Conservation (phyloP, 208 protist species). For the Trypanosoma congolense region DNA sequence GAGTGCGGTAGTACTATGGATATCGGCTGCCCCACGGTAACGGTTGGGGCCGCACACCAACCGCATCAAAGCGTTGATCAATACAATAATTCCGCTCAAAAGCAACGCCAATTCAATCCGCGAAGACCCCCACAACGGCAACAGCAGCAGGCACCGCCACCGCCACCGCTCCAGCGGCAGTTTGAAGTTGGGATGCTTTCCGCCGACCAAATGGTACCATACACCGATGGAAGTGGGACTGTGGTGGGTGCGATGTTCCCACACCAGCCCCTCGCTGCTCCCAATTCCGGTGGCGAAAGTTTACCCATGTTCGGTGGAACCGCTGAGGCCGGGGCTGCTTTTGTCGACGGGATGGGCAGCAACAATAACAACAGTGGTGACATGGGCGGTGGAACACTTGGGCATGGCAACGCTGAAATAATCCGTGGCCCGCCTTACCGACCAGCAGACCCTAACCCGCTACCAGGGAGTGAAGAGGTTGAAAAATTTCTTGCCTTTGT, state of each 20-base stretch:
- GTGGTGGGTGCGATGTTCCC: neutral
- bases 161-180: neutral
- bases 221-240: neutral
- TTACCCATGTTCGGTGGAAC: neutral
- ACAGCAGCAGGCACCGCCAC: slow-evolving; percentile 10
- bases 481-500: slow-evolving; percentile 66
- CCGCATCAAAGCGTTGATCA: slow-evolving; percentile 6
- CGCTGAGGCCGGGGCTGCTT: neutral
- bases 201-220: slow-evolving; percentile 8
- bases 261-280: neutral
- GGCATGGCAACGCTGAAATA: slow-evolving; percentile 3
- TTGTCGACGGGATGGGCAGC: slow-evolving; percentile 10
- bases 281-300: neutral
- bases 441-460: slow-evolving; percentile 9
- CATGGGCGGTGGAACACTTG: neutral
- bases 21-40: neutral
- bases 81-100: no score
- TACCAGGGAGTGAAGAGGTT: neutral
- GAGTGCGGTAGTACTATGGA: neutral
- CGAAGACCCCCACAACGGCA: slow-evolving; percentile 8
- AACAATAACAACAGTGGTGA: slow-evolving; percentile 11
- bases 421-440: slow-evolving; percentile 9
- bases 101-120: slow-evolving; percentile 2
- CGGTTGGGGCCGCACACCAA: neutral
- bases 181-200: neutral